phyloP scores from a whole-genome alignment of 2,329 filamentous ascomycete genomes.

The Lasiodiplodia hormozganensis region DNA sequence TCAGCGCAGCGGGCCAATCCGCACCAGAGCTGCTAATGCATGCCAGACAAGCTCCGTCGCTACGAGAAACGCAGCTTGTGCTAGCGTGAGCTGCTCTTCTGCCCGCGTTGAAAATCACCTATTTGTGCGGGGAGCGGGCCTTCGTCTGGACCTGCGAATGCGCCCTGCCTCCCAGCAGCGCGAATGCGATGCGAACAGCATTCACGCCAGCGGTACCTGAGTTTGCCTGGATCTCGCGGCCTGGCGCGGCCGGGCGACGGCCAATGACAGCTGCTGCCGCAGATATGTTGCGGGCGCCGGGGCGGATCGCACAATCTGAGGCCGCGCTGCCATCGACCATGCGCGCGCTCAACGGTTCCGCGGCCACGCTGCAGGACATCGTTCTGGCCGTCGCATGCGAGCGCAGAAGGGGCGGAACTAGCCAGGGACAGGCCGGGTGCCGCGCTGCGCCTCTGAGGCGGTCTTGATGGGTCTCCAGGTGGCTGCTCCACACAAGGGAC shows the following conservation, averaged over 20 bases:
- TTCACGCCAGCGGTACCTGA: conserved; percentile 16
- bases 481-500: conserved; percentile 27
- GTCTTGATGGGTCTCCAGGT: conserved; percentile 26
- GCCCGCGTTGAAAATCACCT: conserved; percentile 2
- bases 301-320: conserved; percentile 29
- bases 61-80: conserved; percentile 31
- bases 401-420: not conserved
- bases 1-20: conserved; percentile 31
- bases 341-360: conserved; percentile 10
- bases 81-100: conserved; percentile 21
- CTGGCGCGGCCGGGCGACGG: conserved; percentile 7
- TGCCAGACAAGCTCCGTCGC: conserved; percentile 31
- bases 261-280: conserved; percentile 29
- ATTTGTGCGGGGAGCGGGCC: conserved; percentile 4
- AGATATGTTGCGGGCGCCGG: conserved; percentile 27
- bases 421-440: conserved; percentile 9
- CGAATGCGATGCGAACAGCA: conserved; percentile 10
- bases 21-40: conserved; percentile 28
- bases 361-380: conserved; percentile 14
- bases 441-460: conserved; percentile 25
- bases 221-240: conserved; percentile 19
- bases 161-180: not conserved
- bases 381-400: conserved; percentile 19
- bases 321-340: conserved; percentile 24
- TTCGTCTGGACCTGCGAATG: not conserved